Conservation (phyloP, 306 rosid species). For the Oemleria cerasiformis region DNA sequence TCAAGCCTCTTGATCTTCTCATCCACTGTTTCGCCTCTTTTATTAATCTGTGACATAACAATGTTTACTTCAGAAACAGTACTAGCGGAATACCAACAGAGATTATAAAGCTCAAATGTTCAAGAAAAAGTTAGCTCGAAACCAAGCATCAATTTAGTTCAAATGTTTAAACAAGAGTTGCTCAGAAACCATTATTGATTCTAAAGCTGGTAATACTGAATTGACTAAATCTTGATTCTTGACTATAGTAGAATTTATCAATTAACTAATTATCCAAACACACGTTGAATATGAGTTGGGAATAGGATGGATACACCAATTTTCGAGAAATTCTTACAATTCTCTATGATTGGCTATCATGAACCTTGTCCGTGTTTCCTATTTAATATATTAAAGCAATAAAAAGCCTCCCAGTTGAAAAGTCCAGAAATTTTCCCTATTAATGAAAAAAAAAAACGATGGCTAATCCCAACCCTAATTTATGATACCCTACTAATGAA, state of each 20-base stretch:
- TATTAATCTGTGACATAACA: slow-evolving; percentile 48
- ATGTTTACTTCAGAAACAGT: not conserved
- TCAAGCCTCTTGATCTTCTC: slow-evolving; percentile 89
- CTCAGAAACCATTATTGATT: not conserved
- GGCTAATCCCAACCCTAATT: not conserved
- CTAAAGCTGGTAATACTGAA: not conserved
- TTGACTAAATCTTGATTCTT: not conserved
- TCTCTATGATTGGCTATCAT: not conserved
- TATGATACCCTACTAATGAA: not conserved
- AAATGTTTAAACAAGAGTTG: too few relatives aligned
- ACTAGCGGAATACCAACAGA: not conserved
- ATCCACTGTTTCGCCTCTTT: slow-evolving; percentile 87
- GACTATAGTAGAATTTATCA: not conserved
- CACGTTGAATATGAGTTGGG: not conserved
- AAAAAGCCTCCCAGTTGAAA: not conserved
- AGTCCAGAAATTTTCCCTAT: not conserved
- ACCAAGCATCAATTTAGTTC: too few relatives aligned
- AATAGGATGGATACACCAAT: not conserved
- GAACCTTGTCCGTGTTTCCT: not conserved
- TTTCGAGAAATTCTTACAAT: not conserved
- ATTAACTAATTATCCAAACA: not conserved
- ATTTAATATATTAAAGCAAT: not conserved
- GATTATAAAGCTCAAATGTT: not conserved
- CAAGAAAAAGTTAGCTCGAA: not conserved
- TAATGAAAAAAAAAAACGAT: not conserved